A percentile compares a stretch with the other conserved stretches of the same genome.
These are phyloP conservation scores for Neocucurbitaria cava DNA, from an alignment of 2,329 filamentous ascomycete species.

Conservation along the genomic window DNA sequence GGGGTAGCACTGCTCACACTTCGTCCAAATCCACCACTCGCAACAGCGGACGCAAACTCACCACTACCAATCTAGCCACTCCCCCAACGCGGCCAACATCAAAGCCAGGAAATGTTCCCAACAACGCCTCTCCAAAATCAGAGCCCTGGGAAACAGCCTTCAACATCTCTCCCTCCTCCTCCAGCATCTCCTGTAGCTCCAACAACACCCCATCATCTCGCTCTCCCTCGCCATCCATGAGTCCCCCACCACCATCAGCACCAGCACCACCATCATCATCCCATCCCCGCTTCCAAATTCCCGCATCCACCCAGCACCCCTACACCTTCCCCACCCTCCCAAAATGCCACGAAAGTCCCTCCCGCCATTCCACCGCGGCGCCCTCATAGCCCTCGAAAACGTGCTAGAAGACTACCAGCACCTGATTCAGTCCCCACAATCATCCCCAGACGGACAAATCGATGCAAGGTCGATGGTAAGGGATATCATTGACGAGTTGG, in stretches of 20 bases:
- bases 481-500: not conserved
- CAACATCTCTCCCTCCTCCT: no score
- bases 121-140: no score
- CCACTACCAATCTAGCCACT: not conserved
- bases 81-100: no score
- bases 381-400: constrained; percentile 10
- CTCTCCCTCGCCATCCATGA: no score
- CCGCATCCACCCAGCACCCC: not conserved
- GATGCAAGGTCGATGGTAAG: not conserved
- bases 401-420: constrained; percentile 3
- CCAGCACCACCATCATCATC: not conserved
- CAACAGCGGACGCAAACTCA: not conserved
- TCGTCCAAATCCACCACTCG: no score
- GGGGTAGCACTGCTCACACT: no score
- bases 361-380: constrained; percentile 7
- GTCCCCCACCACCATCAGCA: not conserved
- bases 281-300: not conserved
- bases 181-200: no score
- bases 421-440: no score
- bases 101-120: no score
- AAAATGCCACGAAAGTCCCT: not conserved
- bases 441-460: no score
- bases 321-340: not conserved
- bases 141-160: not conserved
- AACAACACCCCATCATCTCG: no score